These are phyloP conservation scores for Iberis pinnata DNA, from an alignment of 345 rosid species.

Conservation along the genomic window DNA sequence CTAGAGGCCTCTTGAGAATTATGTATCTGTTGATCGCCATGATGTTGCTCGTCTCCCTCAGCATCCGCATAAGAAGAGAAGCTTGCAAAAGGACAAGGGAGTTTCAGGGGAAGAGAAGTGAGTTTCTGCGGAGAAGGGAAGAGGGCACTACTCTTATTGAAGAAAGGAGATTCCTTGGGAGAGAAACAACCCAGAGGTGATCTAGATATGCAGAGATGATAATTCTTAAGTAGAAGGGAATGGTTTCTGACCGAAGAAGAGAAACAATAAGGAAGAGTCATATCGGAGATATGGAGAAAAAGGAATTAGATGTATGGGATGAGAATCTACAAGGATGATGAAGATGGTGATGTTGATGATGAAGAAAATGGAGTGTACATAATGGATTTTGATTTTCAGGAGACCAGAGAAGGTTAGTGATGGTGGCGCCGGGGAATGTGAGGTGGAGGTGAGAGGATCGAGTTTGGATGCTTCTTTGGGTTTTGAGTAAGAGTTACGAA, in stretches of 20 bases:
- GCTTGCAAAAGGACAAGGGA: constrained; percentile 47
- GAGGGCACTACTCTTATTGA: constrained; percentile 25
- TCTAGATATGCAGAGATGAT: constrained; percentile 40
- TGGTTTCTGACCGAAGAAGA: constrained; percentile 52
- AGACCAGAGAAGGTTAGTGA: constrained; percentile 14
- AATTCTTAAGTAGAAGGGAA: constrained; percentile 30
- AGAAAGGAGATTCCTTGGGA: constrained; percentile 30
- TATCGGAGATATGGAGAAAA: constrained; percentile 27
- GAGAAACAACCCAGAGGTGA: constrained; percentile 28
- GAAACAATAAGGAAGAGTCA: constrained; percentile 59
- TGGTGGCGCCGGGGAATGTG: constrained; percentile 27
- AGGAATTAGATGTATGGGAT: constrained; percentile 10
- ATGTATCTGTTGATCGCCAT: constrained; percentile 34
- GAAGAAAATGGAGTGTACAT: constrained; percentile 24
- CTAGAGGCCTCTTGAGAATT: no score
- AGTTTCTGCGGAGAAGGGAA: constrained; percentile 25
- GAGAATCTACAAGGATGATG: constrained; percentile 28
- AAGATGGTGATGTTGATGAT: constrained; percentile 22
- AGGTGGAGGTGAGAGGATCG: constrained; percentile 34
- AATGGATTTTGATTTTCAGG: constrained; percentile 26
- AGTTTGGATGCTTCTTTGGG: constrained; percentile 32
- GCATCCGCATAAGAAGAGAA: constrained; percentile 61
- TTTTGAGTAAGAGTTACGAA: constrained; percentile 5
- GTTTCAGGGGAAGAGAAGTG: constrained; percentile 34
- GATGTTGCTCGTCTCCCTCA: constrained; percentile 43